phyloP scores from a whole-genome alignment of 768 basidiomycete genomes.

The Cubamyces sp. region DNA sequence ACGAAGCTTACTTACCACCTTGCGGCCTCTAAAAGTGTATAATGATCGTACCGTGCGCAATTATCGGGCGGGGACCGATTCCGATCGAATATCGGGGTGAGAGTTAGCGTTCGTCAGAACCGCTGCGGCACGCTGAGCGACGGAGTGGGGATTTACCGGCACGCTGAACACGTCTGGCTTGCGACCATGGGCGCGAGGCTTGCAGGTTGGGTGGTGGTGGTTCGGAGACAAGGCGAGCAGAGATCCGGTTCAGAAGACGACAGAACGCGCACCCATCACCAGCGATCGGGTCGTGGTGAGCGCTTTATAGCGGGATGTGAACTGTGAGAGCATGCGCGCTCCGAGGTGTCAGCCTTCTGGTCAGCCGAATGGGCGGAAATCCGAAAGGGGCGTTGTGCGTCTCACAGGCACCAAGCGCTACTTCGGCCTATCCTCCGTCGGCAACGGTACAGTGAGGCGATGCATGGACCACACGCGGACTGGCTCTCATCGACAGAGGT shows the following conservation, averaged over 20 bases:
- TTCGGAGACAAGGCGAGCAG: not conserved
- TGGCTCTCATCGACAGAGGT: too few species aligned
- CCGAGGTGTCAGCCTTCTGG: not conserved
- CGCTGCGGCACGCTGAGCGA: not conserved
- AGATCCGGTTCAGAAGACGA: not conserved
- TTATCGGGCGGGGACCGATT: not conserved
- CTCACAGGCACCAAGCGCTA: too few species aligned
- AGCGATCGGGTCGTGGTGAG: too few species aligned
- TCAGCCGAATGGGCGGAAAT: too few species aligned
- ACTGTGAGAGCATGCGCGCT: not conserved
- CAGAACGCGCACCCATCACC: not conserved
- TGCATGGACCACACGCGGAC: too few species aligned
- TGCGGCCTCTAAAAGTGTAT: conserved; percentile 20
- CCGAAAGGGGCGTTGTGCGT: too few species aligned
- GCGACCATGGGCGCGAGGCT: conserved; percentile 14
- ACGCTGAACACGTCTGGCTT: conserved; percentile 31
- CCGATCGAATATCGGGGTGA: not conserved
- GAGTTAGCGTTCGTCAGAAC: not conserved
- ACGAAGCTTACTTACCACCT: conserved; percentile 25
- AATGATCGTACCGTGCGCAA: too few species aligned
- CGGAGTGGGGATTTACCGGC: conserved; percentile 20
- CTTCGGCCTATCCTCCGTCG: too few species aligned
- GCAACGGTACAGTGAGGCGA: too few species aligned
- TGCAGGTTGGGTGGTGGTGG: not conserved
- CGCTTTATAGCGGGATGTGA: too few species aligned